phyloP scores from a whole-genome alignment of 495 filamentous ascomycete species.

The Aspergillus conjunctus region DNA sequence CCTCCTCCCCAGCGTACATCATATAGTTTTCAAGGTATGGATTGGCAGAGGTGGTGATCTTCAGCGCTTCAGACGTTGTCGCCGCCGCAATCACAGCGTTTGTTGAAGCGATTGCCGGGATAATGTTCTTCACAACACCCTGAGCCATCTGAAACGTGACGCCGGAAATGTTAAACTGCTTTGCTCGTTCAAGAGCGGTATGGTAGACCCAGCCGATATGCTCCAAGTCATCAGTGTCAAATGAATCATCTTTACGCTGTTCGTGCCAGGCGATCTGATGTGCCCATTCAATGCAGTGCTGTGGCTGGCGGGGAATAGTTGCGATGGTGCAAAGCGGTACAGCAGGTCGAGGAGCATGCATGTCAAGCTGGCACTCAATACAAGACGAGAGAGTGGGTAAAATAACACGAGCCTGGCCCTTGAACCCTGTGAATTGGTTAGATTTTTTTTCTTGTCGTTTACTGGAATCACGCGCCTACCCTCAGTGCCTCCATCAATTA shows the following conservation, averaged over 20 bases:
- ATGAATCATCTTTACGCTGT: constrained; percentile 57
- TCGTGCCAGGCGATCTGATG: constrained; percentile 82
- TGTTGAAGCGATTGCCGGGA: constrained; percentile 96
- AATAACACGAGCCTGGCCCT: constrained; percentile 93
- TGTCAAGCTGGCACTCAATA: constrained; percentile 97
- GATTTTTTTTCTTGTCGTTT: background rate
- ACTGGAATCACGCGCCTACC: constrained; percentile 44
- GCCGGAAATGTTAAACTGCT: constrained; percentile 88
- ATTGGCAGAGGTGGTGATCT: constrained; percentile 81
- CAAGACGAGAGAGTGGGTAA: constrained; percentile 90
- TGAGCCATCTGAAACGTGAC: constrained; percentile 97
- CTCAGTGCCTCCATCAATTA: constrained; percentile 97
- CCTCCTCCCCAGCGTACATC: constrained; percentile 97
- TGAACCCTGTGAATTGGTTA: constrained; percentile 67
- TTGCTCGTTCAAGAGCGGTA: constrained; percentile 74
- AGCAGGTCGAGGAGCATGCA: constrained; percentile 91
- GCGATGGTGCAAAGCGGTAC: constrained; percentile 97
- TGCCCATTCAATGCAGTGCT: constrained; percentile 99
- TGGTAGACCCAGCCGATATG: constrained; percentile 97
- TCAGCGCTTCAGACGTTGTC: constrained; percentile 96
- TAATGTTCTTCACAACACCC: constrained; percentile 99
- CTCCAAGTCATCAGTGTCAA: constrained; percentile 95
- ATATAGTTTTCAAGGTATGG: constrained; percentile 93
- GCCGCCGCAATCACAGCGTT: constrained; percentile 95
- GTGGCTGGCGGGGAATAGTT: constrained; percentile 93